Percentiles rank a stretch among this genome's conserved stretches.
phyloP scores from a whole-genome alignment of 73 alveolate species.

The Breviolum minutum region DNA sequence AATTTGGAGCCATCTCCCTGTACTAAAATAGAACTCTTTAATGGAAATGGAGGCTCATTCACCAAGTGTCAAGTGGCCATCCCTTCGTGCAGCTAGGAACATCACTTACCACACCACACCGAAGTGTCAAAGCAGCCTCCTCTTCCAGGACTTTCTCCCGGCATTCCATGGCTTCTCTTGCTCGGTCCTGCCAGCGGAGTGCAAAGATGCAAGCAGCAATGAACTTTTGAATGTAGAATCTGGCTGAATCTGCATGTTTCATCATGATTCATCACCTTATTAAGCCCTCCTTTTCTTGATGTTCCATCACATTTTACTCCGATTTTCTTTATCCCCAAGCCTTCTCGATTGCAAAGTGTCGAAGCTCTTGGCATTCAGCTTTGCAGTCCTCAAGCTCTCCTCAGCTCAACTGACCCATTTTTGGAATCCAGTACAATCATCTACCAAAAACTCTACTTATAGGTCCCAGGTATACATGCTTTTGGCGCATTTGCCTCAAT shows the following conservation, averaged over 20 bases:
- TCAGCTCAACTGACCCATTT: not conserved
- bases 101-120: not conserved
- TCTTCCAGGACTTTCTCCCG: conserved; percentile 29
- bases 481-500: too few species aligned
- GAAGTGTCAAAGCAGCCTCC: not conserved
- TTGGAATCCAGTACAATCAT: too few species aligned
- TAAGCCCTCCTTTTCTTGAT: not conserved
- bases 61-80: not conserved
- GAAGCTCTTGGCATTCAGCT: conserved; percentile 59
- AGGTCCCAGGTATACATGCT: too few species aligned
- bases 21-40: too few species aligned
- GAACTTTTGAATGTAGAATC: not conserved
- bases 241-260: not conserved
- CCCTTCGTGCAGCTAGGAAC: not conserved
- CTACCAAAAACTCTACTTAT: too few species aligned
- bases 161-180: conserved; percentile 25
- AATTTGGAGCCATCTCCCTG: too few species aligned
- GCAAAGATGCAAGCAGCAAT: too few species aligned
- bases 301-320: not conserved
- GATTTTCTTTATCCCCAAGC: not conserved
- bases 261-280: not conserved
- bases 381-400: conserved; percentile 92
- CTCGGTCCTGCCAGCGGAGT: conserved; percentile 17
- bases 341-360: conserved; percentile 68
- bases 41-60: not conserved